Percentiles rank a stretch among this genome's conserved stretches.
Evolutionary conservation across 345 rosid genomes (phyloP).

Genomic region (Clausena lansium): DNA sequence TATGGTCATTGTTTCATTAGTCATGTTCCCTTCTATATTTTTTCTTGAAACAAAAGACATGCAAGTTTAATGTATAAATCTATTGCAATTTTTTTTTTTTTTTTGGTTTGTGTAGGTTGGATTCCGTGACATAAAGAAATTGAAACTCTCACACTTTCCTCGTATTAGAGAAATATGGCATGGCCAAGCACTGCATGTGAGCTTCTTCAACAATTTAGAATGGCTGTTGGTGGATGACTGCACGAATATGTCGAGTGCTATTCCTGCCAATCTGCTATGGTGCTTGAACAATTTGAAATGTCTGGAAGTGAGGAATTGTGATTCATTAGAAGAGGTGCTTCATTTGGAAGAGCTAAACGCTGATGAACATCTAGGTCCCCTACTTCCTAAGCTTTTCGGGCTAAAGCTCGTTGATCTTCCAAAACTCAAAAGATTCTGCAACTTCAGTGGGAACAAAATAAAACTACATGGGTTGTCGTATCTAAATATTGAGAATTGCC

Average conservation of each 20-base stretch:
- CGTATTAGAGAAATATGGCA: too few relatives aligned
- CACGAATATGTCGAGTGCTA: neutral
- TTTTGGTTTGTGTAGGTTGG: too few relatives aligned
- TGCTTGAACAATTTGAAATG: neutral
- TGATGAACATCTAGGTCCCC: neutral
- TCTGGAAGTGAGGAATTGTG: neutral
- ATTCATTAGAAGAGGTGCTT: neutral
- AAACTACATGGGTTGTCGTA: fast-evolving
- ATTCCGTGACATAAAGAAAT: fast-evolving
- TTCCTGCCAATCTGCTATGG: neutral
- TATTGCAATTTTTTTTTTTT: too few relatives aligned
- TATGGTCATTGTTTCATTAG: too few relatives aligned
- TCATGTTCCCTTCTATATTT: too few relatives aligned
- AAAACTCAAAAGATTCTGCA: neutral
- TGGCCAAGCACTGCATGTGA: too few relatives aligned
- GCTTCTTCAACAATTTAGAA: too few relatives aligned
- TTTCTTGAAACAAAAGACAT: too few relatives aligned
- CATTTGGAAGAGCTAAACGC: too few relatives aligned
- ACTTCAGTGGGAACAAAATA: neutral
- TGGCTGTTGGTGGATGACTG: too few relatives aligned
- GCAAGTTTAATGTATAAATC: too few relatives aligned
- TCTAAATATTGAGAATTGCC: neutral
- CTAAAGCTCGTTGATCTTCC: neutral
- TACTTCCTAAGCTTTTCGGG: neutral
- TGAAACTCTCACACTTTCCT: too few relatives aligned